Percentiles rank a stretch among this genome's conserved stretches.
These are phyloP conservation scores for Penicillium sp. DNA, from an alignment of 2,329 filamentous ascomycete species.

Conservation along the genomic window DNA sequence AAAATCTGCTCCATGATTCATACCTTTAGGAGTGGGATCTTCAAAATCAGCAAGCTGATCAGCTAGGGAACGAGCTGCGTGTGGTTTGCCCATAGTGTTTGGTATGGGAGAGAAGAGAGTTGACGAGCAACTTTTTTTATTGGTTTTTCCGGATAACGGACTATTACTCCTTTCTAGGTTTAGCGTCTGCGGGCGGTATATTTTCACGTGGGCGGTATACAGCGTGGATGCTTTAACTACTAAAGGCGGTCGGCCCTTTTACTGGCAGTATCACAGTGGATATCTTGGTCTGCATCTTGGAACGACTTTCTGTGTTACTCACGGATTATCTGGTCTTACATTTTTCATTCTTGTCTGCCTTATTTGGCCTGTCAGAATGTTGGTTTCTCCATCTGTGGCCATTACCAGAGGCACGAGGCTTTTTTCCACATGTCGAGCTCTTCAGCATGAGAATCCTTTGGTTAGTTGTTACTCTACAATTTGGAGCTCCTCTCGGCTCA, in stretches of 20 bases:
- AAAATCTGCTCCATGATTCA: background rate
- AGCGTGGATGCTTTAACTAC: background rate
- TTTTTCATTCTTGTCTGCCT: background rate
- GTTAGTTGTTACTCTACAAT: constrained; percentile 46
- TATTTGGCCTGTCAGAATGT: background rate
- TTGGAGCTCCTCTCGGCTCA: background rate
- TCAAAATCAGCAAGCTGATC: constrained; percentile 62
- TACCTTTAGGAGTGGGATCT: constrained; percentile 62
- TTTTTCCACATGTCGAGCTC: constrained; percentile 55
- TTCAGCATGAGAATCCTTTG: constrained; percentile 83
- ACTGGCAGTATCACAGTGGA: constrained; percentile 12
- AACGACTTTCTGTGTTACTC: background rate
- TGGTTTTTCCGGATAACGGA: constrained; percentile 24
- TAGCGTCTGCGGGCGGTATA: constrained; percentile 10
- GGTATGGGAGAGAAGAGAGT: constrained; percentile 7
- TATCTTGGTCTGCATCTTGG: background rate
- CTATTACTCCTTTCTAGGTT: constrained; percentile 9
- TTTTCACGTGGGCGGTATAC: background rate
- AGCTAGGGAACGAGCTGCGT: constrained; percentile 51
- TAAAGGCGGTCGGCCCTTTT: background rate
- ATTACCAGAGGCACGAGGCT: constrained; percentile 40
- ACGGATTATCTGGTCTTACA: background rate
- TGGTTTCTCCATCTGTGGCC: background rate
- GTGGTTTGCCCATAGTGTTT: constrained; percentile 47
- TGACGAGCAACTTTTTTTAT: constrained; percentile 23